phyloP scores from a whole-genome alignment of 2,329 filamentous ascomycete species.

The Diaporthe helianthi region DNA sequence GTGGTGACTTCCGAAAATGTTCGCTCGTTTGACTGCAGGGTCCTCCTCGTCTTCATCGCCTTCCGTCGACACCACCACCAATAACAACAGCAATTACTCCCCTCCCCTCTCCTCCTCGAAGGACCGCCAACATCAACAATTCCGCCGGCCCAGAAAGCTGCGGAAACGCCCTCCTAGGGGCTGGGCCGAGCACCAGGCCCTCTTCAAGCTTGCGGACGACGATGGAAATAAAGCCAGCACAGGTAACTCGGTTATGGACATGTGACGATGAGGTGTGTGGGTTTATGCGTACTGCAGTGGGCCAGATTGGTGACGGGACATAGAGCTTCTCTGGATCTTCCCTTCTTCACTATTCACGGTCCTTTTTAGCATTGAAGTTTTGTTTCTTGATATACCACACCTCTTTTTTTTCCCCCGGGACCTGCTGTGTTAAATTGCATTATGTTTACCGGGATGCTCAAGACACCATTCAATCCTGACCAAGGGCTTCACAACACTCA shows the following conservation, averaged over 20 bases:
- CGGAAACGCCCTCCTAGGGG: slow-evolving; percentile 49
- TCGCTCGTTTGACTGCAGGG: slow-evolving; percentile 42
- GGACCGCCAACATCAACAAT: slow-evolving; percentile 36
- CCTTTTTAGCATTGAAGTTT: slow-evolving; percentile 26
- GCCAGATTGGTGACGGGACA: slow-evolving; percentile 18
- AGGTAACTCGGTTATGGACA: not conserved
- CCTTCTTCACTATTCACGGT: slow-evolving; percentile 1
- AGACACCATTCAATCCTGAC: not conserved
- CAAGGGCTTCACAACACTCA: slow-evolving; percentile 1
- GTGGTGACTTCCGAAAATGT: slow-evolving; percentile 65
- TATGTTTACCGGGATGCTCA: not conserved
- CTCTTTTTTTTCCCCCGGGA: slow-evolving; percentile 8
- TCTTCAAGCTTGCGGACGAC: slow-evolving; percentile 37
- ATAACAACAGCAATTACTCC: slow-evolving; percentile 35
- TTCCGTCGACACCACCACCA: slow-evolving; percentile 21
- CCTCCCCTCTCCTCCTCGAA: slow-evolving; percentile 16
- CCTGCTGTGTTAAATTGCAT: not conserved
- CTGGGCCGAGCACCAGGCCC: slow-evolving; percentile 41
- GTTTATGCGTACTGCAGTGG: not conserved
- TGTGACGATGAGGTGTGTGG: slow-evolving; percentile 12
- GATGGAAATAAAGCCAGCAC: slow-evolving; percentile 12
- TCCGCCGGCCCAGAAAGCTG: slow-evolving; percentile 50
- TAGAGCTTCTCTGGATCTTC: not conserved
- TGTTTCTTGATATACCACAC: slow-evolving; percentile 29
- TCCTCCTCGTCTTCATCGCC: slow-evolving; percentile 32